Conservation (phyloP, 768 basidiomycete genomes). For the Tricholoma matsutake region DNA sequence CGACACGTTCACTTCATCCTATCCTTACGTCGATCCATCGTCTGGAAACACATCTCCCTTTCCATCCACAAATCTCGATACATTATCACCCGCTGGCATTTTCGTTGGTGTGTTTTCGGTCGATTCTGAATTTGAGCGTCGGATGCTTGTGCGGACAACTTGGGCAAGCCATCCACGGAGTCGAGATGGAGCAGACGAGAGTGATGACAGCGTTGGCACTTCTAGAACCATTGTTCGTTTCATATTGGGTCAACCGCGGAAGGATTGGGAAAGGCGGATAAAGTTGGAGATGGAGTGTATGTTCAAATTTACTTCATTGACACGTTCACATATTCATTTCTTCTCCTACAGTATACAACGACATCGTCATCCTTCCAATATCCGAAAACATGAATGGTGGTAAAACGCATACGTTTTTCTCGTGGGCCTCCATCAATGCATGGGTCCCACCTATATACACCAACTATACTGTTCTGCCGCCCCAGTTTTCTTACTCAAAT, state of each 20-base stretch:
- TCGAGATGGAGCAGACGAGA: constrained; percentile 54
- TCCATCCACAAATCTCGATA: constrained; percentile 70
- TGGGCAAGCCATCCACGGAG: constrained; percentile 86
- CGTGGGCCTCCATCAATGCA: constrained; percentile 88
- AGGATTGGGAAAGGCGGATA: constrained; percentile 75
- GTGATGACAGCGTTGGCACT: constrained; percentile 67
- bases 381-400: constrained; percentile 96
- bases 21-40: constrained; percentile 38
- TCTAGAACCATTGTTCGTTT: constrained; percentile 87
- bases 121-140: constrained; percentile 79
- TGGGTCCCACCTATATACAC: constrained; percentile 82
- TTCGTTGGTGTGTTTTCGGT: constrained; percentile 90
- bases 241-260: constrained; percentile 80
- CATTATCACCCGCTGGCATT: constrained; percentile 78
- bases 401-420: constrained; percentile 89
- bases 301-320: constrained; percentile 21
- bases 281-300: constrained; percentile 88
- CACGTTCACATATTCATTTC: not conserved
- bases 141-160: constrained; percentile 83
- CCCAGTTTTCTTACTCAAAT: constrained; percentile 65
- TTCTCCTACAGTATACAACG: constrained; percentile 63
- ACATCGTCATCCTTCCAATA: constrained; percentile 80
- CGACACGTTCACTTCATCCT: constrained; percentile 36
- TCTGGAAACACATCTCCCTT: constrained; percentile 43
- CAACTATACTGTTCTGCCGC: constrained; percentile 42